A percentile compares a stretch with the other conserved stretches of the same genome.
Conservation (phyloP, 2,329 filamentous ascomycete genomes). For the Chaetomium sp. region DNA sequence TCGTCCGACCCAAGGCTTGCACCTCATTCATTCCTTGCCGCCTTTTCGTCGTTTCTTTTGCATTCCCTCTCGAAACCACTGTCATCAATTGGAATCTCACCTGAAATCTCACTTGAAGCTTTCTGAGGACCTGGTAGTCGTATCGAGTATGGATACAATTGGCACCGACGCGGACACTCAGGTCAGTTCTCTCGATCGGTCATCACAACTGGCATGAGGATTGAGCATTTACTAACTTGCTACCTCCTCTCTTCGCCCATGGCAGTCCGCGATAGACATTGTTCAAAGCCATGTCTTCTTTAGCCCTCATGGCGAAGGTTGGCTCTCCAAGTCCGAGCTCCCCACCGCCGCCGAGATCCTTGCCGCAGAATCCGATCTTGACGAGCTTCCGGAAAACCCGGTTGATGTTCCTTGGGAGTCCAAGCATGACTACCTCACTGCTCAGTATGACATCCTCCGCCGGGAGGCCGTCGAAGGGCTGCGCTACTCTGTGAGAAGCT, state of each 20-base stretch:
- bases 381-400: constrained; percentile 53
- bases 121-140: neutral
- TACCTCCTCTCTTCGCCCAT: neutral
- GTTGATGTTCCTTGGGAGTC: constrained; percentile 59
- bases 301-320: constrained; percentile 22
- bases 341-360: constrained; percentile 58
- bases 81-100: neutral
- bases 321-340: constrained; percentile 51
- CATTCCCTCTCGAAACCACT: neutral
- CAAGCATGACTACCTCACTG: constrained; percentile 67
- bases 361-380: constrained; percentile 34
- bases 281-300: constrained; percentile 29
- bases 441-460: constrained; percentile 74
- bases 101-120: neutral
- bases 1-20: neutral
- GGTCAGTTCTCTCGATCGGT: neutral
- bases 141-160: constrained; percentile 10
- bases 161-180: constrained; percentile 8
- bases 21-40: neutral
- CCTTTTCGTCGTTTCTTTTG: neutral
- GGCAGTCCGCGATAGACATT: constrained; percentile 23
- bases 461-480: constrained; percentile 73
- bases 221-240: neutral
- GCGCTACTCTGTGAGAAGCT: constrained; percentile 63
- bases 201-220: neutral